Base-by-base conservation (phyloP, 176 grass and related monocot genomes). In the Aegilops longissima region DNA sequence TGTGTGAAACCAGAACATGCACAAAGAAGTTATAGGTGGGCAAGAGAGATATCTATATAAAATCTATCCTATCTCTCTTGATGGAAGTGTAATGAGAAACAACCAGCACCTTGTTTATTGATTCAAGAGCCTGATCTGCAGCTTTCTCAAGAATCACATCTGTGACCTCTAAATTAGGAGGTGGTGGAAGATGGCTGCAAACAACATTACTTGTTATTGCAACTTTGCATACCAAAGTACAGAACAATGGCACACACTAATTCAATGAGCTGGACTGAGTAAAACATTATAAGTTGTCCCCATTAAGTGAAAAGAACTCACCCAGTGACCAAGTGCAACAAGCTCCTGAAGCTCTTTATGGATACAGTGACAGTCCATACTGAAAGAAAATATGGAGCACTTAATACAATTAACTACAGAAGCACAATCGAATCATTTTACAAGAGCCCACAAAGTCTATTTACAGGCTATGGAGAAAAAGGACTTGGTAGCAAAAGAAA, bases 91-190 rank as follows among this genome's bases (percentile, higher is more conserved):
- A 88, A 61, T 93, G 89, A 23, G 85, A 94, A 73, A 99, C 74
- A 63, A 51, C 83, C 87, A 99, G 85, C 34, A 96, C 36, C n/a
- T 68, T 86, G 69, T 94, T 99, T 73, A 96, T 91, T 92, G 94
- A 96, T 69, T 90, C 47, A 69, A 77, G 61, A 70, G 89, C 85
- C 56, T 74, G 51, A 63, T 84, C 91, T 30, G 92, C 92, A 87
- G 68, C 83, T 79, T 94, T 99, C 83, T 92, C 82, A 36, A 90
- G 83, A 3, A 93, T 66, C 9, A 66, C 92, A 87, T 99, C 90
- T 31, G 97, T 90, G 2, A 94, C 80, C 81, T 99, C 97, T 61
- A 99, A 76, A 87, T 96, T 99, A 31, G 97, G 94, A 75, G 91
- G 85, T 56, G 97, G 97, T 34, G 97, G 97, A 84, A 94, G 89